Conservation (phyloP, 148 eudicot species). For the Pouteria glomerata region DNA sequence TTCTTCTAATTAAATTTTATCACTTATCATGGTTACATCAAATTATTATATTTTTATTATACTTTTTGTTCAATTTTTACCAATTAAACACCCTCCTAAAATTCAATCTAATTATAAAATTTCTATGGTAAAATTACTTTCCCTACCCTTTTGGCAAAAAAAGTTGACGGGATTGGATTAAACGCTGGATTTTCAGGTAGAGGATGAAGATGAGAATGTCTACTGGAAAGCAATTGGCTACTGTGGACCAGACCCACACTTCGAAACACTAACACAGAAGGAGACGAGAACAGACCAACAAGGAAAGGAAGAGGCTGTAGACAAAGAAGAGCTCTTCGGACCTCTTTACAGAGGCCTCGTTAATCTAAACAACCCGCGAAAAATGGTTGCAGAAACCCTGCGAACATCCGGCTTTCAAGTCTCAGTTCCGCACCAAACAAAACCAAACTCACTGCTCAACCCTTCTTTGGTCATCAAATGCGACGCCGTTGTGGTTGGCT, state of each 20-base stretch:
- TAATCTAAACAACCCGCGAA: constrained; percentile 17
- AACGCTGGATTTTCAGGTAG: constrained; percentile 32
- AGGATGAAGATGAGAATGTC: constrained; percentile 45
- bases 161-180: too few species aligned
- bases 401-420: constrained; percentile 34
- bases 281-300: constrained; percentile 1
- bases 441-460: neutral
- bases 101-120: too few species aligned
- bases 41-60: too few species aligned
- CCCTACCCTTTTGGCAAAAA: too few species aligned
- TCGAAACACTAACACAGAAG: constrained; percentile 10
- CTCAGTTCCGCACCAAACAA: constrained; percentile 16
- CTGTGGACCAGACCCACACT: constrained; percentile 57
- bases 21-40: too few species aligned
- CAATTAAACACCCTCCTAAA: too few species aligned
- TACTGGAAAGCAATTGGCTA: constrained; percentile 74
- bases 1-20: too few species aligned
- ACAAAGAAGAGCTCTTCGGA: constrained; percentile 26
- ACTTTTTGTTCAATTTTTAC: too few species aligned
- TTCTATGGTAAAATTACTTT: too few species aligned
- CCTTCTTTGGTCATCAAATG: constrained; percentile 47
- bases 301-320: neutral
- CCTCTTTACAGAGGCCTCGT: constrained; percentile 54
- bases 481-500: constrained; percentile 68
- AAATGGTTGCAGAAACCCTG: constrained; percentile 18